Percentiles rank a stretch among this genome's conserved stretches.
Evolutionary conservation across 371 early-diverging fungal species (phyloP).

Genomic region (Lichtheimia corymbifera): DNA sequence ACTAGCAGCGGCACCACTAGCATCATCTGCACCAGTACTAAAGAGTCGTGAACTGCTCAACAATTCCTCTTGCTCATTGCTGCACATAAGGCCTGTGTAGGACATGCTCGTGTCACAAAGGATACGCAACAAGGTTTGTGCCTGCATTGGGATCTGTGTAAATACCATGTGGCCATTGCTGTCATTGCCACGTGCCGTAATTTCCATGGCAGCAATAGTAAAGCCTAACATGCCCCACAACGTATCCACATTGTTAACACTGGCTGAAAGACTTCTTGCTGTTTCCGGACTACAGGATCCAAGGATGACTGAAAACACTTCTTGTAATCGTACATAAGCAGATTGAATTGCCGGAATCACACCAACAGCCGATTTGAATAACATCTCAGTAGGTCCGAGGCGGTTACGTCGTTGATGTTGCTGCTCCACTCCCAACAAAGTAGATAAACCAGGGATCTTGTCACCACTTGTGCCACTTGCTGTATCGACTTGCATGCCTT

Average conservation of each 20-base stretch:
- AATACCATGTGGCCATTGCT: constrained; percentile 37
- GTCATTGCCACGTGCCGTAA: constrained; percentile 61
- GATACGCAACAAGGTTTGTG: constrained; percentile 62
- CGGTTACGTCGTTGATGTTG: constrained; percentile 14
- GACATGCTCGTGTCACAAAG: constrained; percentile 65
- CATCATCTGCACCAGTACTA: not conserved
- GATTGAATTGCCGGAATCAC: constrained; percentile 42
- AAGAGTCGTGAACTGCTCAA: constrained; percentile 10
- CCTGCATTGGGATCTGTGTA: constrained; percentile 60
- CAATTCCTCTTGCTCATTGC: constrained; percentile 14
- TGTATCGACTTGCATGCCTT: not conserved
- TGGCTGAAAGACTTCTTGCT: constrained; percentile 32
- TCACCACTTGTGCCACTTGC: not conserved
- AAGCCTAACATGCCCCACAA: constrained; percentile 69
- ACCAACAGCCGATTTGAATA: constrained; percentile 26
- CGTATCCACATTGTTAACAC: constrained; percentile 52
- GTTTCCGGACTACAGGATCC: constrained; percentile 43
- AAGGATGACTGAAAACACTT: constrained; percentile 52
- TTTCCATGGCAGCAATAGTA: constrained; percentile 70
- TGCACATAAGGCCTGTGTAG: constrained; percentile 53
- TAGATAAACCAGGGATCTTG: constrained; percentile 11
- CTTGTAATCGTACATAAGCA: constrained; percentile 52
- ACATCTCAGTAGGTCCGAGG: constrained; percentile 35
- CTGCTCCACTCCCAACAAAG: constrained; percentile 9
- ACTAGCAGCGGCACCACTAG: no score